Conservation (phyloP, 1,284 basidiomycete species). For the Apiotrichum gracile region DNA sequence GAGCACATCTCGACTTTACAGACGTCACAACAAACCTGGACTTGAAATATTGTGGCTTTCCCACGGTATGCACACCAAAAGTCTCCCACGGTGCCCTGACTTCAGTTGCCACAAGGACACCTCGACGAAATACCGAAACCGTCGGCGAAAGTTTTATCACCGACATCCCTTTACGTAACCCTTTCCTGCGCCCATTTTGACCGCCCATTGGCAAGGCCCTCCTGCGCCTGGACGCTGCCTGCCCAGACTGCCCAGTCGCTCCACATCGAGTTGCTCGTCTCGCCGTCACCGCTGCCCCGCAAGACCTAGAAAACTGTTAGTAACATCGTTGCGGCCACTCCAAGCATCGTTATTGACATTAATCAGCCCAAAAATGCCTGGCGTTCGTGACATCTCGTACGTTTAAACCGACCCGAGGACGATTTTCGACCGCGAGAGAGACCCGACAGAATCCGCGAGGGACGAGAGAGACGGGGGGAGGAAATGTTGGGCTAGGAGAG, state of each 20-base stretch:
- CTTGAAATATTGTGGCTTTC: conserved; percentile 1
- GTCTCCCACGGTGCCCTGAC: background rate
- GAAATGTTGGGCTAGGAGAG: background rate
- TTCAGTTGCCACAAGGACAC: too few relatives aligned
- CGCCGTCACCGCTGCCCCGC: conserved; percentile 1
- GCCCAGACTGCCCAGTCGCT: background rate
- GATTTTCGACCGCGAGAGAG: too few relatives aligned
- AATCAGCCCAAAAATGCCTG: conserved; percentile 62
- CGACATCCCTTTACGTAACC: background rate
- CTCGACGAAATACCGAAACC: too few relatives aligned
- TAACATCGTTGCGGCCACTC: background rate
- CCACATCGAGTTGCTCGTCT: conserved; percentile 1
- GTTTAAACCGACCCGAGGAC: conserved; percentile 27
- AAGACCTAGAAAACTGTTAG: conserved; percentile 3
- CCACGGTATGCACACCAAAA: background rate
- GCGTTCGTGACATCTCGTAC: conserved; percentile 85
- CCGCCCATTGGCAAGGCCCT: too few relatives aligned
- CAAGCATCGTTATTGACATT: background rate
- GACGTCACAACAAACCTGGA: background rate
- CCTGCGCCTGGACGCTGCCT: background rate
- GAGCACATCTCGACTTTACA: background rate
- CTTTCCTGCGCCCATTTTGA: too few relatives aligned
- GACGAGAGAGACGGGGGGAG: background rate
- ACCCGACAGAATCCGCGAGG: background rate
- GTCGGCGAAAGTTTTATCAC: background rate